These are phyloP conservation scores for Naganishia albida DNA, from an alignment of 1,284 basidiomycete genomes.

Conservation along the genomic window DNA sequence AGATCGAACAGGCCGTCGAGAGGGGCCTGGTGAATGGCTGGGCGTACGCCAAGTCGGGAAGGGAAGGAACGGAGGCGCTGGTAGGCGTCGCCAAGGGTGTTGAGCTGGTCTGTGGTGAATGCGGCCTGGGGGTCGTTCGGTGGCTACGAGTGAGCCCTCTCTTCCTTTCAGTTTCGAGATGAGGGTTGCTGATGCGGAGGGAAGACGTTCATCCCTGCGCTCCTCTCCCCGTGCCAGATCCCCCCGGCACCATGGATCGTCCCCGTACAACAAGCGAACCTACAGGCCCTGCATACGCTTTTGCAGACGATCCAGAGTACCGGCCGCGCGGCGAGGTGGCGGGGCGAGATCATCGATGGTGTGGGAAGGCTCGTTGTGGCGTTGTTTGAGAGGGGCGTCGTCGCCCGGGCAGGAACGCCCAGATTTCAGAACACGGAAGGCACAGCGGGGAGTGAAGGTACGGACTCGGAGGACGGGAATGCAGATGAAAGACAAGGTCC, in stretches of 20 bases:
- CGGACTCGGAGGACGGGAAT: not conserved
- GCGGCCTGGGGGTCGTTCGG: slow-evolving; percentile 45
- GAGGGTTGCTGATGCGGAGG: not conserved
- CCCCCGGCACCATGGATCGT: slow-evolving; percentile 42
- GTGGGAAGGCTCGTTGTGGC: slow-evolving; percentile 43
- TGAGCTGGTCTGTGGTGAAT: slow-evolving; percentile 41
- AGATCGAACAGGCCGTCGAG: slow-evolving; percentile 46
- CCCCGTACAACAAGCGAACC: slow-evolving; percentile 44
- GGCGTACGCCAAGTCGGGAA: slow-evolving; percentile 47
- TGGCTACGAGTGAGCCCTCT: slow-evolving; percentile 49
- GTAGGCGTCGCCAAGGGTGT: slow-evolving; percentile 42
- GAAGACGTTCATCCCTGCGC: slow-evolving; percentile 47
- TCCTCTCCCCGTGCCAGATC: slow-evolving; percentile 48
- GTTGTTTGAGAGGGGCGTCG: slow-evolving; percentile 37
- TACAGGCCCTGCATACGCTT: slow-evolving; percentile 42
- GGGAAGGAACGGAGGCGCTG: slow-evolving; percentile 43
- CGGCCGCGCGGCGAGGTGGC: slow-evolving; percentile 45
- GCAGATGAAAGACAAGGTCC: slow-evolving; percentile 13
- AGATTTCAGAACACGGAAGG: not conserved
- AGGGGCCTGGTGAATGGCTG: slow-evolving; percentile 43
- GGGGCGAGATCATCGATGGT: slow-evolving; percentile 50
- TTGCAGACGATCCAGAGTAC: slow-evolving; percentile 39
- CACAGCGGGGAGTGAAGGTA: not conserved
- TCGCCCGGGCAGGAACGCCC: not conserved
- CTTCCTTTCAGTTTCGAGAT: no score